Evolutionary conservation across 2,329 filamentous ascomycete genomes (phyloP), one percentile per base, ranked within the genome.

Genomic region (Penicillium sp.): DNA sequence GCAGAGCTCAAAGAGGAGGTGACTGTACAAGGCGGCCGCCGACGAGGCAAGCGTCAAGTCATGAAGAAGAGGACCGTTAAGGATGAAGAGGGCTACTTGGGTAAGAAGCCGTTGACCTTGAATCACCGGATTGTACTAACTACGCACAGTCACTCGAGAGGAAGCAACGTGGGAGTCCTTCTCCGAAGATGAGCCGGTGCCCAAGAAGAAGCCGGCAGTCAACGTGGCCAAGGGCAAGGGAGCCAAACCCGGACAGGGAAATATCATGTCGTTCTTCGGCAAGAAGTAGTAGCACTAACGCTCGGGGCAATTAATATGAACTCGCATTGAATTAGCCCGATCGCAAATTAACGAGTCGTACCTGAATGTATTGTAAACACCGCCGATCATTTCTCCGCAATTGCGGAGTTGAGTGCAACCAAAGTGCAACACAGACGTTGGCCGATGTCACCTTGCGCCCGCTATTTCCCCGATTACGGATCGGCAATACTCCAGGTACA

Each of bases 81-180:
- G 69, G 92, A 96, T 60, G 90, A 92, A 44, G 87, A 96, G 58
- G 92, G 92, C 5, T 96, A 95, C 69, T 81, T 96, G 54, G 88
- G 89, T 92, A 78, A 71, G 84, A 73, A 44, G 28, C 20, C 18
- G 24, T 6, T 20, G 10, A 11, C 44, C 44, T n/a, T 11, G 13
- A 14, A 33, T 36, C 11, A 30, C 18, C 24, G 6, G 10, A 28
- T 24, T 40, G 16, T 48, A 51, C 58, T 61, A 41, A 63, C 40
- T 14, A n/a, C 16, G 11, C 55, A 35, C 62, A 94, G 92, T 96
- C 28, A 96, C 91, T 2, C 87, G 87, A 59, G 89, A 95, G 71
- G 90, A 95, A 66, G 74, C 82, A 0, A 87, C 81, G 0, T 96
- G 92, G 92, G 92, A 96, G 69, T 92, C 88, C 0, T 96, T 95